phyloP scores from a whole-genome alignment of 805 yeast genomes.

The Peterozyma xylosa region DNA sequence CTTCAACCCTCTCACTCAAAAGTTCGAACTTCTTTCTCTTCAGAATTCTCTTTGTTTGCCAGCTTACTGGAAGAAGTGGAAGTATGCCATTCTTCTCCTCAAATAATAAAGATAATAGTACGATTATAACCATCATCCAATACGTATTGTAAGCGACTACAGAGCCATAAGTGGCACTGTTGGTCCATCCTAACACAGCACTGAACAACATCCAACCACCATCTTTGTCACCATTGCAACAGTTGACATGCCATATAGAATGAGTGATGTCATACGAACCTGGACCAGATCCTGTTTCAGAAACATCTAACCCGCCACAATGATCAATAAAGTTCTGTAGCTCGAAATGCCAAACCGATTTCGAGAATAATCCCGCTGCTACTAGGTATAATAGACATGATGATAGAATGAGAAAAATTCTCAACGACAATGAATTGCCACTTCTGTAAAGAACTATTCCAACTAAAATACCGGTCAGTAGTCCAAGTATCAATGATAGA shows the following conservation, averaged over 20 bases:
- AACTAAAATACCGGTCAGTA: conserved; percentile 26
- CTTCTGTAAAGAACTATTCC: conserved; percentile 32
- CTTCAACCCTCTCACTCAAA: conserved; percentile 14
- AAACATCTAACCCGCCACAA: conserved; percentile 37
- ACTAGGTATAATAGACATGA: conserved; percentile 36
- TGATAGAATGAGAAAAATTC: conserved; percentile 31
- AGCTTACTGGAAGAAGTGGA: conserved; percentile 46
- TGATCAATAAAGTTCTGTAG: conserved; percentile 30
- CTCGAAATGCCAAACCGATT: conserved; percentile 40
- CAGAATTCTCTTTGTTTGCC: conserved; percentile 46
- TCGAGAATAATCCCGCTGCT: conserved; percentile 36
- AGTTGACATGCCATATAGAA: conserved; percentile 44
- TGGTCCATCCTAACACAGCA: conserved; percentile 76
- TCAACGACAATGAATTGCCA: conserved; percentile 35
- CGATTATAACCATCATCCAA: conserved; percentile 26
- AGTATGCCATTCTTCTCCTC: conserved; percentile 52
- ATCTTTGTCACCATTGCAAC: conserved; percentile 41
- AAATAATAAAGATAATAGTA: conserved; percentile 22
- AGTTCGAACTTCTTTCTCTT: conserved; percentile 21
- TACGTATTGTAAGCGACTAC: conserved; percentile 29
- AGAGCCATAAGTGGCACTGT: conserved; percentile 69
- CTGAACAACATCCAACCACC: conserved; percentile 41
- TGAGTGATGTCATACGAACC: conserved; percentile 36
- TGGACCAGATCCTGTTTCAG: conserved; percentile 42
- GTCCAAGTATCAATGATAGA: conserved; percentile 22